phyloP scores from a whole-genome alignment of 805 yeast species.

The Cyberlindnera japonica region DNA sequence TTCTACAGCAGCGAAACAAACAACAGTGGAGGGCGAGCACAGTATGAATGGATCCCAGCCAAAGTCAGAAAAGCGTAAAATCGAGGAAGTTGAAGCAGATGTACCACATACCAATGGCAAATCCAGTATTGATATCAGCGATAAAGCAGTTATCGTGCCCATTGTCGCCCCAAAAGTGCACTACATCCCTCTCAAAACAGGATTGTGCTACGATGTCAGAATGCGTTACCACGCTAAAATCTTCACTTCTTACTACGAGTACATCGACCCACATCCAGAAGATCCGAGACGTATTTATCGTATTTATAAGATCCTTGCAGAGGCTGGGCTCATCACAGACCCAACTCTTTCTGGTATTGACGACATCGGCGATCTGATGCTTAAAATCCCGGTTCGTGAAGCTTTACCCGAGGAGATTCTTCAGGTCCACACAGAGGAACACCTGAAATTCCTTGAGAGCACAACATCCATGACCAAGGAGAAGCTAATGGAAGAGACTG shows the following conservation, averaged over 20 bases:
- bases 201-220: conserved; percentile 91
- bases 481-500: conserved; percentile 75
- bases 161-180: conserved; percentile 60
- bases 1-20: conserved; percentile 2
- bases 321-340: conserved; percentile 85
- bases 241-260: conserved; percentile 86
- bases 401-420: conserved; percentile 84
- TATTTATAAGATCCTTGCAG: conserved; percentile 89
- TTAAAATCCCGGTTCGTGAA: conserved; percentile 84
- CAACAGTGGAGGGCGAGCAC: no score
- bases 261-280: conserved; percentile 98
- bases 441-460: conserved; percentile 67
- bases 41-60: neutral
- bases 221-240: conserved; percentile 97
- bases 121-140: conserved; percentile 12
- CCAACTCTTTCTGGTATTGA: conserved; percentile 63
- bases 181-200: conserved; percentile 80
- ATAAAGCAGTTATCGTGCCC: conserved; percentile 49
- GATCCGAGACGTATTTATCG: conserved; percentile 96
- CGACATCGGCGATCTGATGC: conserved; percentile 82
- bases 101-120: conserved; percentile 1
- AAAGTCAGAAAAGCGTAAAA: conserved; percentile 22
- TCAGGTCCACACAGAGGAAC: conserved; percentile 80
- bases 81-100: conserved; percentile 21
- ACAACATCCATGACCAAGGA: conserved; percentile 78